Evolutionary conservation across 2,329 filamentous ascomycete species (phyloP), one percentile per base, ranked within the genome.

Genomic region (Thermochaetoides dissita): DNA sequence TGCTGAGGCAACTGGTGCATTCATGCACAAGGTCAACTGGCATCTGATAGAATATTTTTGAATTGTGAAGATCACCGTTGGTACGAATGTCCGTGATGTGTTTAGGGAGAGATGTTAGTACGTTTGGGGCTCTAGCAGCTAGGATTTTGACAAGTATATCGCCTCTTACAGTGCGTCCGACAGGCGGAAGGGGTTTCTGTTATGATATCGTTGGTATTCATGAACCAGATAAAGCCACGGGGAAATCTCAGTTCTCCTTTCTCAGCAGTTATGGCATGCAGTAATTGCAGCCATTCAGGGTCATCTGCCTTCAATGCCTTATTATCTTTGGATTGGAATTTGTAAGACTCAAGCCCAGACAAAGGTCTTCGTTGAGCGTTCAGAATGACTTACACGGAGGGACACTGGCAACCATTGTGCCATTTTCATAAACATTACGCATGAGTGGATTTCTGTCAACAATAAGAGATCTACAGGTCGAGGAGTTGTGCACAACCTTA

Each of bases 401-500:
- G 9, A 3, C n/a, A 10, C 9, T 34, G 9, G 17, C 3, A 33
- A 6, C 17, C 11, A 37, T 29, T 8, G 34, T 34, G 11, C 34
- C 34, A 4, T 44, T 30, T 30, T 33, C 33, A 17, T 42, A 42
- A 31, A 37, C 30, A 9, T 10, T 31, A 24, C 17, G 5, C 3
- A 24, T 24, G 17, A 24, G 17, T 5, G 17, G 17, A 8, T 30
- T 34, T 17, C 37, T 41, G 34, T 35, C 30, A 37, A 36, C 29
- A 10, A 12, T 31, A 10, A 30, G 28, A 9, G 4, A 34, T 3
- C 24, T 12, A 12, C 37, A 42, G 8, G 11, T 37, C 10, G 37
- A 37, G 8, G 43, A 40, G 37, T 36, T 42, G n/a, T 37, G 43
- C 1, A 45, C 12, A 33, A 40, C 29, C 11, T 28, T 30, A 34